These are phyloP conservation scores for Schizosaccharomyces pombe DNA, from an alignment of 805 yeast species.

Conservation along the genomic window DNA sequence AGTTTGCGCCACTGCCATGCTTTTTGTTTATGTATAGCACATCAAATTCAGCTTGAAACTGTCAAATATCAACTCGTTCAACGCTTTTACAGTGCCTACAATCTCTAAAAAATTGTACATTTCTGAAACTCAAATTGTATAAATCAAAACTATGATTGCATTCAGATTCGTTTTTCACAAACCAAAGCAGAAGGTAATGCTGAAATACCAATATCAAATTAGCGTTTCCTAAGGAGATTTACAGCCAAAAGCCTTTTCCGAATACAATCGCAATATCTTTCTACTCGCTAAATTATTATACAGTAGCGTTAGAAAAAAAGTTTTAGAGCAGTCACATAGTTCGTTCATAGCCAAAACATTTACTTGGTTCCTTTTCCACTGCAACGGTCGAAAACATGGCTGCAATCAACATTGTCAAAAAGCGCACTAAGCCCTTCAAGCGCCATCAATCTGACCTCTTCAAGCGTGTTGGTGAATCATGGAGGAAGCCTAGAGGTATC, in stretches of 20 bases:
- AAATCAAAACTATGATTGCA: too few relatives aligned
- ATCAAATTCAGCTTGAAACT: too few relatives aligned
- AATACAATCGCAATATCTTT: background rate
- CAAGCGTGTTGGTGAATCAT: constrained; percentile 91
- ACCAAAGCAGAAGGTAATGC: too few relatives aligned
- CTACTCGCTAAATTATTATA: background rate
- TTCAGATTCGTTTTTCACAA: too few relatives aligned
- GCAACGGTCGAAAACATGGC: constrained; percentile 32
- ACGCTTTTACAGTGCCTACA: too few relatives aligned
- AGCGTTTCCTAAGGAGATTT: too few relatives aligned
- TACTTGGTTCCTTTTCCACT: background rate
- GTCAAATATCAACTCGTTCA: too few relatives aligned
- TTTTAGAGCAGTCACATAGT: background rate
- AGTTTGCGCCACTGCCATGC: too few relatives aligned
- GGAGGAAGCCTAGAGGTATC: constrained; percentile 99
- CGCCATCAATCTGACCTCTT: constrained; percentile 99
- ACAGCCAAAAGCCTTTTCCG: background rate
- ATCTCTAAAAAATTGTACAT: too few relatives aligned
- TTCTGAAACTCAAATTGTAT: too few relatives aligned
- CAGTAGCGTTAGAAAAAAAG: background rate
- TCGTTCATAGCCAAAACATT: background rate
- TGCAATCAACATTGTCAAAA: constrained; percentile 74
- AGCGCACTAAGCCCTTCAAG: constrained; percentile 96
- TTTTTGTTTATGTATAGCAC: too few relatives aligned
- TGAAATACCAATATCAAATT: too few relatives aligned